Percentiles rank a stretch among this genome's conserved stretches.
These are phyloP conservation scores for Lactarius hatsudake DNA, from an alignment of 768 basidiomycete genomes.

Conservation along the genomic window DNA sequence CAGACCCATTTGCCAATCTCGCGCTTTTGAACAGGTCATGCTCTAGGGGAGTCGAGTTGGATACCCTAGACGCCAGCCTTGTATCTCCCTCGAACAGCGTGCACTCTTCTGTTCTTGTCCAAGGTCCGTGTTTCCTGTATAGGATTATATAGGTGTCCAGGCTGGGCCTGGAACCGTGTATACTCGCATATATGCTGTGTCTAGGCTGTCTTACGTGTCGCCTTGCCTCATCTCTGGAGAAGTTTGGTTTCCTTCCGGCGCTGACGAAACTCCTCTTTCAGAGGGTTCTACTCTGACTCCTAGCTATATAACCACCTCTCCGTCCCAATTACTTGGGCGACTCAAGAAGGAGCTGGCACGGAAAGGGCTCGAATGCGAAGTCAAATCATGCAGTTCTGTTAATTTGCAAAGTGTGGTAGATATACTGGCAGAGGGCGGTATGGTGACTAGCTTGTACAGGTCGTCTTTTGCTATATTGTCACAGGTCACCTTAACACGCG, in stretches of 20 bases:
- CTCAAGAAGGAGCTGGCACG: neutral
- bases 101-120: neutral
- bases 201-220: neutral
- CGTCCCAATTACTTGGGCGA: neutral
- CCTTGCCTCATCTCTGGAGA: neutral
- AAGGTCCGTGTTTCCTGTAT: neutral
- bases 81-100: neutral
- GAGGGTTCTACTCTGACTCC: neutral
- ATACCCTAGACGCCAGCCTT: constrained; percentile 3
- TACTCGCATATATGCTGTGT: neutral
- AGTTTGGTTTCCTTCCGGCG: neutral
- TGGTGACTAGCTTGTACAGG: neutral
- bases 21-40: neutral
- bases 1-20: constrained; percentile 28
- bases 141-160: too few relatives aligned
- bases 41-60: neutral
- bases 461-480: neutral
- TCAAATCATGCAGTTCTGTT: neutral
- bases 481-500: constrained; percentile 49
- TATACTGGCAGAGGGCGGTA: constrained; percentile 2
- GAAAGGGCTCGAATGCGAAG: neutral
- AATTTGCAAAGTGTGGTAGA: neutral
- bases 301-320: neutral
- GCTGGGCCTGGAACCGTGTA: too few relatives aligned
- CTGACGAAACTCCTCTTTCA: constrained; percentile 6